Conservation (phyloP, 441 rosid species). For the Gossypium trilobum region DNA sequence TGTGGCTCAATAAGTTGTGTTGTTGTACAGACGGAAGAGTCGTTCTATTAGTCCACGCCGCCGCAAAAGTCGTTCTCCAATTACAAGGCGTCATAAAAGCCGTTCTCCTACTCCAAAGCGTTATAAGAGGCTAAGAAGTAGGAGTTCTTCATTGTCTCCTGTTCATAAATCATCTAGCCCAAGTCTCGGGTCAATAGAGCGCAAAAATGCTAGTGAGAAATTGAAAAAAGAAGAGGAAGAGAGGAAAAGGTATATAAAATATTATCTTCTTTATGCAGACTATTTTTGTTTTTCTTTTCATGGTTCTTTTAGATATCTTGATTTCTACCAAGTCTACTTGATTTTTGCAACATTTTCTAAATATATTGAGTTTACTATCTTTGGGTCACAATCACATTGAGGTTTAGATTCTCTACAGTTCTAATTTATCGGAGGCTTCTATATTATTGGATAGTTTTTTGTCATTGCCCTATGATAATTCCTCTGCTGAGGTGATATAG, state of each 20-base stretch:
- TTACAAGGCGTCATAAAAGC: conserved; percentile 49
- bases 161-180: conserved; percentile 48
- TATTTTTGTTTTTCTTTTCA: conserved; percentile 1
- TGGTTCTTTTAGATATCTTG: neutral
- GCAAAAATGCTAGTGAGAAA: conserved; percentile 53
- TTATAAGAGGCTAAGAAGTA: conserved; percentile 65
- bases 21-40: conserved; percentile 70
- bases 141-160: conserved; percentile 68
- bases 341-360: neutral
- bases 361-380: neutral
- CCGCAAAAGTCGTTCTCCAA: conserved; percentile 60
- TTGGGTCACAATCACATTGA: neutral
- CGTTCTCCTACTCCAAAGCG: conserved; percentile 67
- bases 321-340: neutral
- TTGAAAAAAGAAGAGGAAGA: conserved; percentile 76
- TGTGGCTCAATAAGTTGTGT: conserved; percentile 36
- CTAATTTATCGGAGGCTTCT: neutral
- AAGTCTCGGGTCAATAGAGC: conserved; percentile 59
- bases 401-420: neutral
- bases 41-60: conserved; percentile 68
- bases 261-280: conserved; percentile 3
- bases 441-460: neutral
- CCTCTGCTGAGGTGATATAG: neutral
- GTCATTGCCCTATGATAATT: neutral
- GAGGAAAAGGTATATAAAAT: conserved; percentile 63